These are phyloP conservation scores for Pelargonium myrrhifolium DNA, from an alignment of 441 rosid species.

Conservation along the genomic window DNA sequence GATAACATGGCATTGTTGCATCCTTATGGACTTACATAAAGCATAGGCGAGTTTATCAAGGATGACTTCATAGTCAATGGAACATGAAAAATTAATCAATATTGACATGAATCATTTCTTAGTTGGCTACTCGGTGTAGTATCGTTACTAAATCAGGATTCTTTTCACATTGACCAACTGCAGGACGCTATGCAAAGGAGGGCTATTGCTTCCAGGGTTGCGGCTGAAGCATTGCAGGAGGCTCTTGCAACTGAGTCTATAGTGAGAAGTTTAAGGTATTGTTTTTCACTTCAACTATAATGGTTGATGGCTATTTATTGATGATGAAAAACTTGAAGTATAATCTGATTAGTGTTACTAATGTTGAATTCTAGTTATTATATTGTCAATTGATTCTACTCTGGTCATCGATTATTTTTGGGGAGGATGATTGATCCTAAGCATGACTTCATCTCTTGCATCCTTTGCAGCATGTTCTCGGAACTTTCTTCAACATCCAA, in stretches of 20 bases:
- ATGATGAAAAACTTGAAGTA: neutral
- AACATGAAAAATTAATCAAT: no score
- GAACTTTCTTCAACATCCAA: conserved; percentile 63
- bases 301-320: neutral
- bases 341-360: neutral
- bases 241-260: conserved; percentile 69
- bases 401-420: no score
- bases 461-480: conserved; percentile 80
- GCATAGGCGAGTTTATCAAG: no score
- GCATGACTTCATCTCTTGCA: no score
- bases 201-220: conserved; percentile 61
- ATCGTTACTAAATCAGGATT: neutral
- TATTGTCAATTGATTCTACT: neutral
- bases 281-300: neutral
- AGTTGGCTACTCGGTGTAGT: neutral
- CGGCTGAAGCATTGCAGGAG: conserved; percentile 83
- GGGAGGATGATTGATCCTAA: no score
- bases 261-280: conserved; percentile 63
- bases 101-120: neutral
- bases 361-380: neutral
- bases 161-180: conserved; percentile 4
- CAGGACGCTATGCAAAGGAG: conserved; percentile 84
- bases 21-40: neutral
- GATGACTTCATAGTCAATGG: no score
- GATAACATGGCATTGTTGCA: no score